Percentiles rank a stretch among this genome's conserved stretches.
These are phyloP conservation scores for Suaeda aralocaspica DNA, from an alignment of 148 eudicot genomes.

Conservation along the genomic window DNA sequence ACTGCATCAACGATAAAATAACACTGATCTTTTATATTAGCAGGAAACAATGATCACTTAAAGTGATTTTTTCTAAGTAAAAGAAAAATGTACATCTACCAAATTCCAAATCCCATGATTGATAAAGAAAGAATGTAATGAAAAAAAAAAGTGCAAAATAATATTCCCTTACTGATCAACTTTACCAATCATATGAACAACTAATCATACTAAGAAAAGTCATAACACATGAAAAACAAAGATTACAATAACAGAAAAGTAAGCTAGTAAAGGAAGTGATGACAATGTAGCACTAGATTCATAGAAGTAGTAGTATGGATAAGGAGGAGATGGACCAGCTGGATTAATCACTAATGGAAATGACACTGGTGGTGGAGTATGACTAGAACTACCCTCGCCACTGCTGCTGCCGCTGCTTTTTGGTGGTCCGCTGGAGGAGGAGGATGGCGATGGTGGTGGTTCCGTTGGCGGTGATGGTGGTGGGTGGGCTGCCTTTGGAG, in stretches of 20 bases:
- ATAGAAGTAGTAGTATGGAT: slow-evolving; percentile 78
- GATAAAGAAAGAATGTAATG: background rate
- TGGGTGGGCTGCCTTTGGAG: slow-evolving; percentile 13
- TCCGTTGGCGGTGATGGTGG: background rate
- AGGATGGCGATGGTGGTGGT: background rate
- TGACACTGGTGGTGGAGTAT: slow-evolving; percentile 37
- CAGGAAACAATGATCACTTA: background rate
- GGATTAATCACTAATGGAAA: slow-evolving; percentile 35
- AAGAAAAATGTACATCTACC: background rate
- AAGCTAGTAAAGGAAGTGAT: slow-evolving; percentile 12
- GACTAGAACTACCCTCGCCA: background rate
- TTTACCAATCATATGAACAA: slow-evolving; percentile 1
- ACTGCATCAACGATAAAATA: too few species aligned
- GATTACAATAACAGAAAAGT: slow-evolving; percentile 13
- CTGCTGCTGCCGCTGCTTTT: slow-evolving; percentile 14
- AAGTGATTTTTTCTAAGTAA: background rate
- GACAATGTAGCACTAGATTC: slow-evolving; percentile 35
- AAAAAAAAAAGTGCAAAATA: background rate
- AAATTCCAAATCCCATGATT: background rate
- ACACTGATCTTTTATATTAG: too few species aligned
- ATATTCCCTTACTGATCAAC: slow-evolving; percentile 2
- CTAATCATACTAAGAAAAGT: slow-evolving; percentile 6
- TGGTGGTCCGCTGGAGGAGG: slow-evolving; percentile 14
- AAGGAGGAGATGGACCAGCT: slow-evolving; percentile 38
- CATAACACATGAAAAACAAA: slow-evolving; percentile 14